phyloP scores from a whole-genome alignment of 2,329 filamentous ascomycete species.

The Paraphoma sp. region DNA sequence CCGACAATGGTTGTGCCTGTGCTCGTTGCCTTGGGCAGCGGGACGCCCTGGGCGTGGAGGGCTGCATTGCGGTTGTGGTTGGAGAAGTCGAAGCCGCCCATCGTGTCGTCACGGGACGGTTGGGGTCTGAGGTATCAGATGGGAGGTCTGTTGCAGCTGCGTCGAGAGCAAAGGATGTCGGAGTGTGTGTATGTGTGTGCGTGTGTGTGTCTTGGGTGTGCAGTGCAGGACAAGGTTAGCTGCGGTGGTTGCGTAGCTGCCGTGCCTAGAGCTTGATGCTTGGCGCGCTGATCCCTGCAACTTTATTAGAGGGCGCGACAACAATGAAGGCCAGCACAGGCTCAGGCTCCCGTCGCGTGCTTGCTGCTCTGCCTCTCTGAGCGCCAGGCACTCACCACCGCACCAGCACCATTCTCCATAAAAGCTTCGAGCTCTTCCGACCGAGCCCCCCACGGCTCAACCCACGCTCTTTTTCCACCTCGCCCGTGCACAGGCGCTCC shows the following conservation, averaged over 20 bases:
- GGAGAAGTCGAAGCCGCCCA: constrained; percentile 85
- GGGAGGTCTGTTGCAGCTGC: neutral
- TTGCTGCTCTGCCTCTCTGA: constrained; percentile 25
- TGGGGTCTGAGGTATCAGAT: neutral
- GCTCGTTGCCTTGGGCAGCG: constrained; percentile 95
- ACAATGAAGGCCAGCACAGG: constrained; percentile 12
- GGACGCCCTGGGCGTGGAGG: constrained; percentile 90
- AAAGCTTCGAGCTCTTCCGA: constrained; percentile 32
- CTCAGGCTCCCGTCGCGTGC: constrained; percentile 16
- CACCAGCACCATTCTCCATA: constrained; percentile 25
- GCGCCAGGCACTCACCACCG: constrained; percentile 21
- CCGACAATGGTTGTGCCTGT: constrained; percentile 99
- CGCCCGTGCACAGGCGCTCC: constrained; percentile 20
- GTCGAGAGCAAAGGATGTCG: constrained; percentile 3
- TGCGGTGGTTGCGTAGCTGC: constrained; percentile 28
- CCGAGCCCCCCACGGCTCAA: constrained; percentile 29
- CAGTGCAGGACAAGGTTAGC: neutral
- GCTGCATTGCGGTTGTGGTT: constrained; percentile 99
- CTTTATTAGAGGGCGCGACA: constrained; percentile 8
- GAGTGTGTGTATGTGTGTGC: neutral
- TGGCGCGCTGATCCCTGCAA: constrained; percentile 5
- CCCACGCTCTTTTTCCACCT: constrained; percentile 30
- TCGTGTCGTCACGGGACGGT: constrained; percentile 55
- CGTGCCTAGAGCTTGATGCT: constrained; percentile 29
- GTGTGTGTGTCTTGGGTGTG: too few species aligned